phyloP scores from a whole-genome alignment of 768 basidiomycete species.

The Psilocybe tampanensis region DNA sequence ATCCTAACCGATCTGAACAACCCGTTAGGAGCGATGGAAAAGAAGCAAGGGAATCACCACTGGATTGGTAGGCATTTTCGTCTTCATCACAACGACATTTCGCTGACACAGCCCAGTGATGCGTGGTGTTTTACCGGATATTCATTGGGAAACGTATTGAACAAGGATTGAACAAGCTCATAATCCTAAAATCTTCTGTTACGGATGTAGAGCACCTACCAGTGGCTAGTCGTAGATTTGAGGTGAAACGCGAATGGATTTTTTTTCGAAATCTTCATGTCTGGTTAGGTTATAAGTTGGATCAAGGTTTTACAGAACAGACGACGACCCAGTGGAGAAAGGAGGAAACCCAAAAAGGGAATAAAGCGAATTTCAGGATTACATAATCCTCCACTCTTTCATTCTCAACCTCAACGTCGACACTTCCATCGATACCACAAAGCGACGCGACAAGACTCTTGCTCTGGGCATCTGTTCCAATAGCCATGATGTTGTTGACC shows the following conservation, averaged over 20 bases:
- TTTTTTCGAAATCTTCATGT: too few species aligned
- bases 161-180: too few species aligned
- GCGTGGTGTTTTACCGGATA: slow-evolving; percentile 71
- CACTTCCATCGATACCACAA: not conserved
- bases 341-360: too few species aligned
- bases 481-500: too few species aligned
- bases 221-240: too few species aligned
- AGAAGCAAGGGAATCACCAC: slow-evolving; percentile 63
- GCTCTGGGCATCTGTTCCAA: not conserved
- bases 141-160: slow-evolving; percentile 81
- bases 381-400: slow-evolving; percentile 14
- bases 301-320: too few species aligned
- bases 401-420: slow-evolving; percentile 8
- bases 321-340: too few species aligned
- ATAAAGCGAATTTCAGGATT: slow-evolving; percentile 1
- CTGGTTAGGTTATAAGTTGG: too few species aligned
- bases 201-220: too few species aligned
- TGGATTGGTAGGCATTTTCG: slow-evolving; percentile 64
- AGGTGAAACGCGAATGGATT: too few species aligned
- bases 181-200: too few species aligned
- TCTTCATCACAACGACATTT: not conserved
- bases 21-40: slow-evolving; percentile 66
- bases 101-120: slow-evolving; percentile 54
- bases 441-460: slow-evolving; percentile 1
- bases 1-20: slow-evolving; percentile 67